A percentile compares a stretch with the other conserved stretches of the same genome.
These are phyloP conservation scores for Fusarium lateritium DNA, from an alignment of 2,329 filamentous ascomycete genomes.

Conservation along the genomic window DNA sequence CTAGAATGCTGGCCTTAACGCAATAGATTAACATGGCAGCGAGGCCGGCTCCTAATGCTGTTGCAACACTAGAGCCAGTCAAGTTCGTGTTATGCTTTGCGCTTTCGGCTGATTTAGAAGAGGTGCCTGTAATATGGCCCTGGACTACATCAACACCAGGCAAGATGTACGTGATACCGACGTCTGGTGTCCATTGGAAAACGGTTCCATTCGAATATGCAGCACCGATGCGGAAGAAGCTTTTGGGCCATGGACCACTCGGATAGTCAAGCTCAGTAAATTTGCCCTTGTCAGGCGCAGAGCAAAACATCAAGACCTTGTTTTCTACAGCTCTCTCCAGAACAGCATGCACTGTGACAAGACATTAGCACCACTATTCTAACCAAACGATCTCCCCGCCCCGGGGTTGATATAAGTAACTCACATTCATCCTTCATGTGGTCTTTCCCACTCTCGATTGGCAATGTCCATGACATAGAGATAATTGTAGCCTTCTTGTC, in stretches of 20 bases:
- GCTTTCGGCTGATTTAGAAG: neutral
- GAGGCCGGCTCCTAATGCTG: neutral
- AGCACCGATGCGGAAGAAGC: conserved; percentile 2
- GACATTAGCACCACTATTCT: too few relatives aligned
- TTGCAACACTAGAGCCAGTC: conserved; percentile 5
- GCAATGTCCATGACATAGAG: conserved; percentile 11
- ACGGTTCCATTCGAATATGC: neutral
- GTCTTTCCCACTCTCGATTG: too few relatives aligned
- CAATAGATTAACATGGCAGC: conserved; percentile 7
- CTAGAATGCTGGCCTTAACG: conserved; percentile 4
- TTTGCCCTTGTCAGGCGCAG: conserved; percentile 7
- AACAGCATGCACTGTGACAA: neutral
- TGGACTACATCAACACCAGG: conserved; percentile 1
- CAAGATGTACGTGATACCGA: neutral
- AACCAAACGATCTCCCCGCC: too few relatives aligned
- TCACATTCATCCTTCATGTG: too few relatives aligned
- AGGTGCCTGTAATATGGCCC: neutral
- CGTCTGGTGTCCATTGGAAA: neutral
- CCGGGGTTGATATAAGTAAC: neutral
- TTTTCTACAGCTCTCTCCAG: neutral
- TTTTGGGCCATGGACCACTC: neutral
- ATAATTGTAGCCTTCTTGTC: conserved; percentile 4
- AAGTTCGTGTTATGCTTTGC: neutral
- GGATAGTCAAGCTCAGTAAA: neutral
- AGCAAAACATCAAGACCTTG: neutral